These are phyloP conservation scores for Symbiodinium pilosum DNA, from an alignment of 73 alveolate genomes.

Conservation along the genomic window DNA sequence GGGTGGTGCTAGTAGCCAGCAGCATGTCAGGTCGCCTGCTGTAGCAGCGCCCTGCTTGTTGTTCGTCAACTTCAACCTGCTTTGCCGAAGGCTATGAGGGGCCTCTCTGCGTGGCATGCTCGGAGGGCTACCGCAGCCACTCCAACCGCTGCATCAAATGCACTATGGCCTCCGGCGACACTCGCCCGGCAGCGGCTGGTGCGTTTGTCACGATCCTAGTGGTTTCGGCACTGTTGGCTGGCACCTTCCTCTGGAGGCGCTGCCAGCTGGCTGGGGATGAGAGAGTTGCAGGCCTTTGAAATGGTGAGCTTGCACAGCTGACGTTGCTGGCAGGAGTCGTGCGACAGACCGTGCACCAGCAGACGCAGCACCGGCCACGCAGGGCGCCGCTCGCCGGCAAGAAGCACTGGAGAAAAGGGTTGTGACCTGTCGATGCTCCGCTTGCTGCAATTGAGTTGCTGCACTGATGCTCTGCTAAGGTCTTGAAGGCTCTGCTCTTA, in stretches of 20 bases:
- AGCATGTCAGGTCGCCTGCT: background rate
- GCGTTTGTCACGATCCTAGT: too few relatives aligned
- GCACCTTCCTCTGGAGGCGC: too few relatives aligned
- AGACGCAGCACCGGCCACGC: background rate
- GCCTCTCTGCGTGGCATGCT: background rate
- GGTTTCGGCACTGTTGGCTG: too few relatives aligned
- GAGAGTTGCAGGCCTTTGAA: too few relatives aligned
- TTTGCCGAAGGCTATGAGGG: conserved; percentile 5
- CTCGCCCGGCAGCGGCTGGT: too few relatives aligned
- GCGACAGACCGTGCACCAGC: too few relatives aligned
- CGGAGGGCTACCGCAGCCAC: background rate
- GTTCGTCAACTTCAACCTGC: background rate
- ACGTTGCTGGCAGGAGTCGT: too few relatives aligned
- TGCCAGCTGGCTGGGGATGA: too few relatives aligned
- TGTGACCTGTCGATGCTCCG: background rate
- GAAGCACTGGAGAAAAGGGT: background rate
- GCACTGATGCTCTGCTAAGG: too few relatives aligned
- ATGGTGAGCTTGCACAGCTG: too few relatives aligned
- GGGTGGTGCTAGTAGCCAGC: background rate
- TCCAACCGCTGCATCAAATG: background rate
- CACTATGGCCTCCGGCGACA: background rate
- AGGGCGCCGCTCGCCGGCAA: background rate
- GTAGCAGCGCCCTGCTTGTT: background rate
- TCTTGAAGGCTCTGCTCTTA: background rate
- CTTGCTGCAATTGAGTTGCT: background rate